phyloP scores from a whole-genome alignment of 2,329 filamentous ascomycete species.

The Ascosphaera acerosa region DNA sequence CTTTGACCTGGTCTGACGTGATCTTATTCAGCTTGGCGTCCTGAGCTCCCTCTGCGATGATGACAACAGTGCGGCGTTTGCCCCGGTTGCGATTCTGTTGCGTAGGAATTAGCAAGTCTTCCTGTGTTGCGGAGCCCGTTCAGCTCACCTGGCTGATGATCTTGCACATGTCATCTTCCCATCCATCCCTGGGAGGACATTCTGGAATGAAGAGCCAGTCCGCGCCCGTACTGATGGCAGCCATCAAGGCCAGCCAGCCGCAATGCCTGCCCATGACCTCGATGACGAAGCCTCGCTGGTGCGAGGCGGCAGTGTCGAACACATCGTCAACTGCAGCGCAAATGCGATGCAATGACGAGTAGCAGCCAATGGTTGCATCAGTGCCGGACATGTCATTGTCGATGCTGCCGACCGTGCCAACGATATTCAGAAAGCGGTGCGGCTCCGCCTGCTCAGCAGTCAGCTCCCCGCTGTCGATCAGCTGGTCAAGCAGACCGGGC shows the following conservation, averaged over 20 bases:
- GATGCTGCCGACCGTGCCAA: slow-evolving; percentile 86
- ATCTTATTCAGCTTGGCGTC: slow-evolving; percentile 70
- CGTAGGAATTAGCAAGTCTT: too few species aligned
- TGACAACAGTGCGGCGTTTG: slow-evolving; percentile 95
- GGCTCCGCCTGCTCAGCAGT: slow-evolving; percentile 43
- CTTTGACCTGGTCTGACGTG: slow-evolving; percentile 53
- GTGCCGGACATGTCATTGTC: slow-evolving; percentile 97
- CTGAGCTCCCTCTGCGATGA: slow-evolving; percentile 84
- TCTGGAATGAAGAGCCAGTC: slow-evolving; percentile 97
- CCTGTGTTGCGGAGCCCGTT: too few species aligned
- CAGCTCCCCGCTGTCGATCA: slow-evolving; percentile 49
- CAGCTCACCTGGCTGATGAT: slow-evolving; percentile 41
- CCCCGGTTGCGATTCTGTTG: slow-evolving; percentile 60
- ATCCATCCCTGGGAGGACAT: slow-evolving; percentile 64
- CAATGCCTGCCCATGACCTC: slow-evolving; percentile 98
- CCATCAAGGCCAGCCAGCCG: slow-evolving; percentile 91
- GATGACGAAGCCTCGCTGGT: slow-evolving; percentile 89
- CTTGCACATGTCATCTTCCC: slow-evolving; percentile 66
- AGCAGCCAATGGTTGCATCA: slow-evolving; percentile 91
- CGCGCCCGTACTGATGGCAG: slow-evolving; percentile 78
- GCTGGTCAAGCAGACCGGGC: slow-evolving; percentile 65
- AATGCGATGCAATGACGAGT: slow-evolving; percentile 76
- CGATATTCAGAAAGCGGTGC: slow-evolving; percentile 77
- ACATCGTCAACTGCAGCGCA: slow-evolving; percentile 89
- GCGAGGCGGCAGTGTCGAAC: slow-evolving; percentile 82